phyloP scores from a whole-genome alignment of 1,139 yeast genomes.

The Nakaseomyces sp. region DNA sequence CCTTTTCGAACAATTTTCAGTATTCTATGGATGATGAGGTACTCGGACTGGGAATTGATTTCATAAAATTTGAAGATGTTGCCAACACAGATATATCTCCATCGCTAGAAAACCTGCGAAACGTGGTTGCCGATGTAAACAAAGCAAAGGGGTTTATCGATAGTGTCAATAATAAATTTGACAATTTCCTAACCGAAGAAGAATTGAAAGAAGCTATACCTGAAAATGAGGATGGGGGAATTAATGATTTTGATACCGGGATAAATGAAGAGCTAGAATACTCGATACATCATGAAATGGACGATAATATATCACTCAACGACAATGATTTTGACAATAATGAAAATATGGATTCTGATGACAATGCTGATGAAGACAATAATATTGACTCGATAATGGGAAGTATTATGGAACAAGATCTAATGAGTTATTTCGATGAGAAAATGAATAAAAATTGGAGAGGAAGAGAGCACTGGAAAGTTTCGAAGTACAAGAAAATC shows the following conservation, averaged over 20 bases:
- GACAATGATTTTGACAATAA: conserved; percentile 11
- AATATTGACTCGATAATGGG: conserved; percentile 16
- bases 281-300: conserved; percentile 19
- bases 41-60: conserved; percentile 28
- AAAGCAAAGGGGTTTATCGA: conserved; percentile 47
- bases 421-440: conserved; percentile 74
- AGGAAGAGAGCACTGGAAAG: conserved; percentile 93
- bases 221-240: conserved; percentile 25
- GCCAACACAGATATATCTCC: conserved; percentile 49
- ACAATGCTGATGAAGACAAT: conserved; percentile 17
- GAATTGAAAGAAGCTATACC: conserved; percentile 34
- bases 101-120: conserved; percentile 47
- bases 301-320: conserved; percentile 23
- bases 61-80: conserved; percentile 32
- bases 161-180: conserved; percentile 37
- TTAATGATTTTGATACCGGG: conserved; percentile 16
- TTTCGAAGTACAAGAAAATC: conserved; percentile 45
- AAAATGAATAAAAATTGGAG: conserved; percentile 68
- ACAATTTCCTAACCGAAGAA: conserved; percentile 27
- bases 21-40: conserved; percentile 26
- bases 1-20: conserved; percentile 2
- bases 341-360: conserved; percentile 22
- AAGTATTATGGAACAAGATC: conserved; percentile 51
- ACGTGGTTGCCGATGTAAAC: conserved; percentile 50
- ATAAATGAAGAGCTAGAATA: conserved; percentile 19